Percentiles rank a stretch among this genome's conserved stretches.
Evolutionary conservation across 2,329 filamentous ascomycete species (phyloP).

Genomic region (Cercospora zeina): DNA sequence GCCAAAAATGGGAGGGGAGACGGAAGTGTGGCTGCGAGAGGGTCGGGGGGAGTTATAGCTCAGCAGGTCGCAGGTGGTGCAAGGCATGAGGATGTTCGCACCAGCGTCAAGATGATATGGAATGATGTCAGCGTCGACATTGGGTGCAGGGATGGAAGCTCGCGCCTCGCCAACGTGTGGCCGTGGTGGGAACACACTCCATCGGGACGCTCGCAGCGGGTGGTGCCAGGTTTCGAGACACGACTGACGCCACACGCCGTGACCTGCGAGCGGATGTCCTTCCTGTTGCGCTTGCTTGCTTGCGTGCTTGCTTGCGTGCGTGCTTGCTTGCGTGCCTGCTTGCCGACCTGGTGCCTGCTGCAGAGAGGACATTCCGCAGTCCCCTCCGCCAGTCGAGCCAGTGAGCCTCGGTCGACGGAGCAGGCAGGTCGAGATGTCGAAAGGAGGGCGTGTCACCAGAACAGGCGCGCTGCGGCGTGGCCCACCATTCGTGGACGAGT

Average conservation of each 20-base stretch:
- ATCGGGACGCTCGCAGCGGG: neutral
- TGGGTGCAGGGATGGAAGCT: constrained; percentile 20
- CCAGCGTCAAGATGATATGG: constrained; percentile 18
- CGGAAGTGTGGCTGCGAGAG: constrained; percentile 28
- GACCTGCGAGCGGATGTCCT: constrained; percentile 16
- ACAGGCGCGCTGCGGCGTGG: neutral
- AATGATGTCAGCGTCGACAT: constrained; percentile 25
- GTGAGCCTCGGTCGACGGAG: too few relatives aligned
- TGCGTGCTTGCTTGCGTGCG: too few relatives aligned
- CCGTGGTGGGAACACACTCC: constrained; percentile 6
- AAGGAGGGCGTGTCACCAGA: too few relatives aligned
- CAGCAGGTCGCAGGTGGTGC: constrained; percentile 22
- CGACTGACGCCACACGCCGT: constrained; percentile 19
- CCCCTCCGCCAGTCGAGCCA: too few relatives aligned
- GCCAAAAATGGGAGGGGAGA: constrained; percentile 18
- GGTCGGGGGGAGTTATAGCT: constrained; percentile 25
- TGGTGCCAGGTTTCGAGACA: constrained; percentile 20
- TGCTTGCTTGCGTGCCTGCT: neutral
- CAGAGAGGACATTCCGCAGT: too few relatives aligned
- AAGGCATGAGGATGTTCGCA: neutral
- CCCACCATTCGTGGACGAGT: constrained; percentile 5
- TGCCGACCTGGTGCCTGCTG: neutral
- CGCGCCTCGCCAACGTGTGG: constrained; percentile 17
- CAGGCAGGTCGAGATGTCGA: too few relatives aligned
- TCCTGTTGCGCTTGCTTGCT: constrained; percentile 2